A percentile compares a stretch with the other conserved stretches of the same genome.
phyloP scores from a whole-genome alignment of 2,329 filamentous ascomycete genomes.

The Raffaelea arxii region DNA sequence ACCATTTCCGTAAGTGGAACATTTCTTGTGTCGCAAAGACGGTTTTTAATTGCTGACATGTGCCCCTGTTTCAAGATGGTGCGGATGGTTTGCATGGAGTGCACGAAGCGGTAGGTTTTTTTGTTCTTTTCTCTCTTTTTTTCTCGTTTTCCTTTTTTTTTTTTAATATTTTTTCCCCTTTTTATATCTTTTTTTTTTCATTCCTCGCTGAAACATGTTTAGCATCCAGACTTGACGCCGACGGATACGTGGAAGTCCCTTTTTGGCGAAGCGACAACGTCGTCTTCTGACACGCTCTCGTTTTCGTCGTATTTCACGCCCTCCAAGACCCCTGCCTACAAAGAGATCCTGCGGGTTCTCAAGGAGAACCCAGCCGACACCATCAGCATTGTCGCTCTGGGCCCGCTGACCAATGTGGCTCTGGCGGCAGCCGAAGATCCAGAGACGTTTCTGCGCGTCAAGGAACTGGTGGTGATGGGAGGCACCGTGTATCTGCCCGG shows the following conservation, averaged over 20 bases:
- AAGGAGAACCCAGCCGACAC: conserved; percentile 72
- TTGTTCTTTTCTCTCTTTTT: neutral
- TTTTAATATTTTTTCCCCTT: neutral
- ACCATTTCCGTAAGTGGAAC: conserved; percentile 70
- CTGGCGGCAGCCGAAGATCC: conserved; percentile 81
- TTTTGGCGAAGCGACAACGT: conserved; percentile 38
- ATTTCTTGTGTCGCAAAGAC: neutral
- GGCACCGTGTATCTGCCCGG: conserved; percentile 71
- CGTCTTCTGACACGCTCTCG: conserved; percentile 26
- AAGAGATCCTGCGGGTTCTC: conserved; percentile 83
- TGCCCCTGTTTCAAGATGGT: conserved; percentile 40
- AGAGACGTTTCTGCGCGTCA: conserved; percentile 77
- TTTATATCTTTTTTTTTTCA: neutral
- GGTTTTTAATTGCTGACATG: neutral
- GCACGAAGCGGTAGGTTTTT: conserved; percentile 44
- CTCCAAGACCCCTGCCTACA: conserved; percentile 62
- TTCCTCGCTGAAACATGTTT: neutral
- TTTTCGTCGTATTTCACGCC: conserved; percentile 61
- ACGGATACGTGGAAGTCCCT: conserved; percentile 64
- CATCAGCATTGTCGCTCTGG: conserved; percentile 82
- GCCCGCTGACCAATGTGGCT: conserved; percentile 88
- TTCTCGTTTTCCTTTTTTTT: neutral
- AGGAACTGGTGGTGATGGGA: conserved; percentile 93
- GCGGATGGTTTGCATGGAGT: conserved; percentile 68
- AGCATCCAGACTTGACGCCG: conserved; percentile 63